Percentiles rank a stretch among this genome's conserved stretches.
Conservation (phyloP, 305 asterid species). For the Fraxinus angustifolia region DNA sequence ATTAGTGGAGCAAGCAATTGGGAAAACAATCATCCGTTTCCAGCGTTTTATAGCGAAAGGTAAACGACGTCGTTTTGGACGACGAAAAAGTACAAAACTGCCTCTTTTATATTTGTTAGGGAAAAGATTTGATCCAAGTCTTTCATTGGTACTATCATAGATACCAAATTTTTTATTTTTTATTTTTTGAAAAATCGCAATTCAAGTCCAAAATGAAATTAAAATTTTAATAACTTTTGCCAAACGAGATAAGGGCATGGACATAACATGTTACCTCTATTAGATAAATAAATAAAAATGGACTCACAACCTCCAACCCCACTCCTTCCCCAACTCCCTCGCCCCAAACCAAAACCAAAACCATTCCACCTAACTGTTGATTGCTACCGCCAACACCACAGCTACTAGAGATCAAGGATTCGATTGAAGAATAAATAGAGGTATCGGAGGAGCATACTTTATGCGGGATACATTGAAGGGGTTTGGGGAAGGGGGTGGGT, state of each 20-base stretch:
- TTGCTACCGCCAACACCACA: neutral
- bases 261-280: neutral
- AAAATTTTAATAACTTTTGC: too few relatives aligned
- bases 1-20: too few relatives aligned
- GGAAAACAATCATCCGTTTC: too few relatives aligned
- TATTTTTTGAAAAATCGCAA: neutral
- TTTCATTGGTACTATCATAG: neutral
- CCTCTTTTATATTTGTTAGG: too few relatives aligned
- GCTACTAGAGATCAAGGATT: neutral
- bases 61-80: too few relatives aligned
- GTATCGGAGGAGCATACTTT: neutral
- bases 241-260: too few relatives aligned
- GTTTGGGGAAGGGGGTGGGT: neutral
- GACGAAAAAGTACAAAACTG: too few relatives aligned
- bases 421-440: neutral
- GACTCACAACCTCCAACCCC: neutral
- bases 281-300: too few relatives aligned
- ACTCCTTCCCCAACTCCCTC: neutral
- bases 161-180: neutral
- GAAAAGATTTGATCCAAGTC: neutral
- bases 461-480: neutral
- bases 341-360: neutral
- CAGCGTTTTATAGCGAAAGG: too few relatives aligned
- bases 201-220: neutral
- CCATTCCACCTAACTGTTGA: neutral